Evolutionary conservation across 1,139 yeast species (phyloP).

Genomic region (Suhomyces yuchorum): DNA sequence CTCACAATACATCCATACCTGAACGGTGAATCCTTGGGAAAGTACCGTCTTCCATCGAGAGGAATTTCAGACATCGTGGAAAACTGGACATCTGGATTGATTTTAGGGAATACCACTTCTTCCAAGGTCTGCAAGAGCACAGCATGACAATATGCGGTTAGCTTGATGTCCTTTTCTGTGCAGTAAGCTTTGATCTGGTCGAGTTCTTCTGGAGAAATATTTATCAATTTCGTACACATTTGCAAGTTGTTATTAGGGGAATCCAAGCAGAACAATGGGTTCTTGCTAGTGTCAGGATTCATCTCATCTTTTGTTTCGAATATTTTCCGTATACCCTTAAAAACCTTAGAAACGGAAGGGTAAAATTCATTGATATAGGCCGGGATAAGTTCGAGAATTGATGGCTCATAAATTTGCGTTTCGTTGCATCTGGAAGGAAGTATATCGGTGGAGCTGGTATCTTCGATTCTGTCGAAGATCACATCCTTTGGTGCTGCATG

Average conservation of each 20-base stretch:
- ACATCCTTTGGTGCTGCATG: conserved; percentile 1
- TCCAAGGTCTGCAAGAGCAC: conserved; percentile 14
- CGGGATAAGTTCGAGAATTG: background rate
- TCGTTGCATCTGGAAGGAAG: background rate
- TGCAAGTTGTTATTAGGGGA: conserved; percentile 2
- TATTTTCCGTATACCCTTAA: conserved; percentile 1
- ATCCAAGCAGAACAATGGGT: background rate
- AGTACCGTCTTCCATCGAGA: conserved; percentile 18
- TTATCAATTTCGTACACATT: conserved; percentile 12
- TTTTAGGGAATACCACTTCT: conserved; percentile 2
- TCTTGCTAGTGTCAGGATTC: background rate
- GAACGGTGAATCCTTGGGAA: conserved; percentile 16
- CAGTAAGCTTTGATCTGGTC: conserved; percentile 9
- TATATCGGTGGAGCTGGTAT: background rate
- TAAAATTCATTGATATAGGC: background rate
- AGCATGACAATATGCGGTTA: conserved; percentile 17
- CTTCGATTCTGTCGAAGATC: conserved; percentile 3
- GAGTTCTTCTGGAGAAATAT: conserved; percentile 13
- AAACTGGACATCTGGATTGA: conserved; percentile 8
- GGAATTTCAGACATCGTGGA: conserved; percentile 15
- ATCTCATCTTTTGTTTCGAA: conserved; percentile 1
- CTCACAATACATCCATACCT: conserved; percentile 26
- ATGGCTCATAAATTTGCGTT: background rate
- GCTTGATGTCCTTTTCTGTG: conserved; percentile 10
- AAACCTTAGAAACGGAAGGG: background rate